These are phyloP conservation scores for Boehmeria nivea DNA, from an alignment of 306 rosid species.

Conservation along the genomic window DNA sequence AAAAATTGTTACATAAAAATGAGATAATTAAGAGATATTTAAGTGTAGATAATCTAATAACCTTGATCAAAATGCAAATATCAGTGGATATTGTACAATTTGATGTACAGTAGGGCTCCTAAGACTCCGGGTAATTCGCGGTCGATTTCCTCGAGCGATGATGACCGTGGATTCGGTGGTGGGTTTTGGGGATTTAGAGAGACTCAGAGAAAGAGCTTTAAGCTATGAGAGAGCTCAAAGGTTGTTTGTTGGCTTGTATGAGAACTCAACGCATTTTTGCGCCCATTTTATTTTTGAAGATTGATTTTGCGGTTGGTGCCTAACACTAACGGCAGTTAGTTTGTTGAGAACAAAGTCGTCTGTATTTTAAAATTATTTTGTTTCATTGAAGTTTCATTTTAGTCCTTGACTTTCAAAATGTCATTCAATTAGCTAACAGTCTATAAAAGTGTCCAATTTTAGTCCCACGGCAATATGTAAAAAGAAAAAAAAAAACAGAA, in stretches of 20 bases:
- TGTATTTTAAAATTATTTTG: no score
- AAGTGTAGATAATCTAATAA: no score
- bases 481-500: no score
- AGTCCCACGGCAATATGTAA: no score
- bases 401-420: no score
- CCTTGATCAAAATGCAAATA: no score
- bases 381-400: background rate
- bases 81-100: no score
- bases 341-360: background rate
- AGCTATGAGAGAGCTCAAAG: background rate
- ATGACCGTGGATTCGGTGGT: background rate
- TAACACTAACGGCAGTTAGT: slow-evolving; percentile 47
- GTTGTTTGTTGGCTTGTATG: slow-evolving; percentile 34
- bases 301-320: slow-evolving; percentile 41
- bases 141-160: background rate
- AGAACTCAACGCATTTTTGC: slow-evolving; percentile 29
- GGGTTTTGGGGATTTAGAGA: slow-evolving; percentile 5
- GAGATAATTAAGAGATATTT: no score
- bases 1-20: no score
- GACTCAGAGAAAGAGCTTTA: background rate
- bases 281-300: slow-evolving; percentile 38
- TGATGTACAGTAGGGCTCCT: background rate
- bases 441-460: no score
- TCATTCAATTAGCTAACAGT: no score
- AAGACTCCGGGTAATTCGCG: slow-evolving; percentile 21